Conservation (phyloP, 768 basidiomycete species). For the Rhizopogon rudus region DNA sequence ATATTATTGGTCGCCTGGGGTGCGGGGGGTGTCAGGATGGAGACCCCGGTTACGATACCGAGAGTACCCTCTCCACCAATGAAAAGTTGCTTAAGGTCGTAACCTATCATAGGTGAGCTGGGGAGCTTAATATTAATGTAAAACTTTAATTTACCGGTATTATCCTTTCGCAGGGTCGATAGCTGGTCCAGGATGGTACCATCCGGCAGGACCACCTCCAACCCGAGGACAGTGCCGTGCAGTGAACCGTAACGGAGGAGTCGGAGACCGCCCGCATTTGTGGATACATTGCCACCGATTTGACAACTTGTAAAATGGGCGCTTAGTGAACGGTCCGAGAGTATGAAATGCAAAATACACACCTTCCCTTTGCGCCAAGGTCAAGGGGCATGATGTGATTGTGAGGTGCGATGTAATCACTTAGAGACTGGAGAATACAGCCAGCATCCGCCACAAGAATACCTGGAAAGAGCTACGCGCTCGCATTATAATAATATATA, state of each 20-base stretch:
- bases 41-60: slow-evolving; percentile 91
- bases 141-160: slow-evolving; percentile 63
- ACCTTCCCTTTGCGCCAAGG: slow-evolving; percentile 95
- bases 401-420: slow-evolving; percentile 79
- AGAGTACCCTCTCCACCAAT: slow-evolving; percentile 97
- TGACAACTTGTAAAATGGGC: slow-evolving; percentile 63
- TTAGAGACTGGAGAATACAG: slow-evolving; percentile 84
- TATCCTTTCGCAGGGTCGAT: slow-evolving; percentile 92
- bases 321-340: slow-evolving; percentile 1
- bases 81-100: slow-evolving; percentile 97
- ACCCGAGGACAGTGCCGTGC: slow-evolving; percentile 90
- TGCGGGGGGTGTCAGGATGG: slow-evolving; percentile 84
- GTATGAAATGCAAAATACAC: slow-evolving; percentile 5
- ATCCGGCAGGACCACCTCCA: slow-evolving; percentile 94
- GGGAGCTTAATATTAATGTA: neutral
- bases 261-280: slow-evolving; percentile 96
- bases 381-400: slow-evolving; percentile 97
- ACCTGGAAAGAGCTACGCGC: slow-evolving; percentile 41
- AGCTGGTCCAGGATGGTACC: slow-evolving; percentile 88
- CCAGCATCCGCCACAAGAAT: slow-evolving; percentile 92
- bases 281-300: slow-evolving; percentile 95
- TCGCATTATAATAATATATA: slow-evolving; percentile 4
- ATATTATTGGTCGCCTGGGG: slow-evolving; percentile 86
- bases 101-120: slow-evolving; percentile 48
- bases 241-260: slow-evolving; percentile 92